These are phyloP conservation scores for Marvania coccoides DNA, from an alignment of 139 green algal species.

Conservation along the genomic window DNA sequence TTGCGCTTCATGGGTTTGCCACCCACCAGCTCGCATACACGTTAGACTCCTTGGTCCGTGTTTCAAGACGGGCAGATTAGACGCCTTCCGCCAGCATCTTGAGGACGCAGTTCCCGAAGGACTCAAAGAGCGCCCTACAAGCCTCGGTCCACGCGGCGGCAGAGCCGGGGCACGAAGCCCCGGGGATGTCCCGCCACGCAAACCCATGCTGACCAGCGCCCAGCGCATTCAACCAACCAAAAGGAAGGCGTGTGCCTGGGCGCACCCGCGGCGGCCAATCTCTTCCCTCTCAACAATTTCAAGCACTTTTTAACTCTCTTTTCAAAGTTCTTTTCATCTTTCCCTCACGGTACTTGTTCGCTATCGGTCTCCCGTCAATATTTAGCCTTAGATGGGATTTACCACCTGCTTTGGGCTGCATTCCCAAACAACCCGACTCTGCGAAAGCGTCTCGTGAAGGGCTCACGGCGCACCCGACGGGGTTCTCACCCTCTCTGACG, in stretches of 20 bases:
- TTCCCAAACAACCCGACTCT: constrained; percentile 90
- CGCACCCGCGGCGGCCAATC: constrained; percentile 66
- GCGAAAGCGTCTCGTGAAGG: constrained; percentile 66
- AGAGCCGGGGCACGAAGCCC: constrained; percentile 50
- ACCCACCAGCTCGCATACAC: constrained; percentile 76
- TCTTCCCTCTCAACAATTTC: constrained; percentile 94
- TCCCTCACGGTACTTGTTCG: constrained; percentile 94
- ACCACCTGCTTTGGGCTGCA: constrained; percentile 86
- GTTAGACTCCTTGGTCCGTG: constrained; percentile 91
- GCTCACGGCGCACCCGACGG: constrained; percentile 51
- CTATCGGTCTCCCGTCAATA: constrained; percentile 89
- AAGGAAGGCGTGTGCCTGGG: constrained; percentile 64
- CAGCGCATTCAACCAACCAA: constrained; percentile 71
- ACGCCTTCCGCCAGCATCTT: constrained; percentile 72
- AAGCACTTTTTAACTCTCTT: constrained; percentile 95
- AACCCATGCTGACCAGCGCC: constrained; percentile 73
- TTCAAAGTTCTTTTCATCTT: constrained; percentile 97
- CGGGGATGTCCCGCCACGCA: constrained; percentile 51
- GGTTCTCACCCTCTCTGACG: constrained; percentile 83
- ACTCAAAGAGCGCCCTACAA: constrained; percentile 43
- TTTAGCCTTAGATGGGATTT: constrained; percentile 94
- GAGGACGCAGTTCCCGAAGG: constrained; percentile 54
- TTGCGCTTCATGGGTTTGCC: constrained; percentile 82
- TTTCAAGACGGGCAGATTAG: constrained; percentile 84
- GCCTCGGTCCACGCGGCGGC: constrained; percentile 54